Evolutionary conservation across 306 rosid genomes (phyloP).

Genomic region (Cyamopsis tetragonoloba): DNA sequence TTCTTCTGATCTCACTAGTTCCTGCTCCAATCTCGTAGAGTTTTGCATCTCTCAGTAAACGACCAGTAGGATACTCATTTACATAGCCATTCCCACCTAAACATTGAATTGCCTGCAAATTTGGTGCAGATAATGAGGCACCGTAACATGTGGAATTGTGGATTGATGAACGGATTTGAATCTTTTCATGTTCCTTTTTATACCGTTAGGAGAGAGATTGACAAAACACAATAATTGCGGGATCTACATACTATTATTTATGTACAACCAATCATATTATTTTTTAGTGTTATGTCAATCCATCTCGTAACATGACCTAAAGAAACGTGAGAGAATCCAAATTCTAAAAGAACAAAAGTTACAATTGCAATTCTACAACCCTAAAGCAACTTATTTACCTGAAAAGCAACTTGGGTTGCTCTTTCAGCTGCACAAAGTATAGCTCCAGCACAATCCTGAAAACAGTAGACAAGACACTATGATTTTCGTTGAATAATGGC

Average conservation of each 20-base stretch:
- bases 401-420: constrained; percentile 95
- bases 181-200: no score
- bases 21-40: constrained; percentile 90
- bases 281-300: no score
- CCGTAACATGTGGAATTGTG: background rate
- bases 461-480: constrained; percentile 14
- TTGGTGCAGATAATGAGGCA: background rate
- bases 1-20: constrained; percentile 88
- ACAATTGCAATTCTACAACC: background rate
- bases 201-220: no score
- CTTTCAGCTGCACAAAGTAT: constrained; percentile 85
- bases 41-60: constrained; percentile 85
- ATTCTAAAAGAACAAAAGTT: background rate
- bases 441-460: constrained; percentile 97
- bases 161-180: no score
- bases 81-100: constrained; percentile 97
- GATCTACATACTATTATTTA: no score
- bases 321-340: no score
- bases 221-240: no score
- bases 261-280: no score
- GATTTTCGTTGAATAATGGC: no score
- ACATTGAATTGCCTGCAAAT: constrained; percentile 76
- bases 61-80: constrained; percentile 82
- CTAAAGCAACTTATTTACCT: constrained; percentile 46
- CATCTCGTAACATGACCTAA: no score